A percentile compares a stretch with the other conserved stretches of the same genome.
These are phyloP conservation scores for Furcasterigmium sp. DNA, from an alignment of 2,329 filamentous ascomycete genomes.

Conservation along the genomic window DNA sequence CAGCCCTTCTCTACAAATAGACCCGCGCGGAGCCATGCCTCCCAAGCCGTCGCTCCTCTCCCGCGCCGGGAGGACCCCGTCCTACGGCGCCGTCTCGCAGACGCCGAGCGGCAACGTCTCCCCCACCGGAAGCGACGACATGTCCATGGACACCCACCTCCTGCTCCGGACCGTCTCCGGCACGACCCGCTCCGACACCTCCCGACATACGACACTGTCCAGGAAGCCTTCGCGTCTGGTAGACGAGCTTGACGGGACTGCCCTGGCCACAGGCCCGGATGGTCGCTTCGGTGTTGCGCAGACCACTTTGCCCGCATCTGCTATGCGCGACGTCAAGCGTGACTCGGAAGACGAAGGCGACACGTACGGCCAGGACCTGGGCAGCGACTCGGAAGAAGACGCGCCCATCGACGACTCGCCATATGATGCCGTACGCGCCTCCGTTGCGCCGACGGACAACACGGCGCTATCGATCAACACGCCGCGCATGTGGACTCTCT, in stretches of 20 bases:
- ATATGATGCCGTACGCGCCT: slow-evolving; percentile 75
- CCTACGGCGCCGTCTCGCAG: slow-evolving; percentile 32
- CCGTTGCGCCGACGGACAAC: slow-evolving; percentile 71
- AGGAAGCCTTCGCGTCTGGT: slow-evolving; percentile 32
- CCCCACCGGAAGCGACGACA: slow-evolving; percentile 26
- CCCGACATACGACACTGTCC: slow-evolving; percentile 21
- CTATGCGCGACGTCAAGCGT: slow-evolving; percentile 31
- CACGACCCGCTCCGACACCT: slow-evolving; percentile 21
- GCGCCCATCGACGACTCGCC: slow-evolving; percentile 64
- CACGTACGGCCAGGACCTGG: slow-evolving; percentile 23
- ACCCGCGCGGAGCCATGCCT: slow-evolving; percentile 10
- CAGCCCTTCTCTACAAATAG: slow-evolving; percentile 7
- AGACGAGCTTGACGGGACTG: slow-evolving; percentile 45
- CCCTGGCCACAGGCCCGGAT: slow-evolving; percentile 47
- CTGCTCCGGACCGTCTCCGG: slow-evolving; percentile 27
- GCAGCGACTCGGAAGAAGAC: slow-evolving; percentile 30
- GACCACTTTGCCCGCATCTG: slow-evolving; percentile 37
- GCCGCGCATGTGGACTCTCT: slow-evolving; percentile 80
- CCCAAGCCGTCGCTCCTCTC: slow-evolving; percentile 25
- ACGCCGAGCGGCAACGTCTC: slow-evolving; percentile 29
- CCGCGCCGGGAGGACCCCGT: slow-evolving; percentile 19
- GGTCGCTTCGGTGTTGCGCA: slow-evolving; percentile 48
- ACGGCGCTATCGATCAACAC: slow-evolving; percentile 77
- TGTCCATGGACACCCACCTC: slow-evolving; percentile 20
- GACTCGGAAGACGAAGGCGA: slow-evolving; percentile 13